These are phyloP conservation scores for Chaetomium fimeti DNA, from an alignment of 495 filamentous ascomycete genomes.

Conservation along the genomic window DNA sequence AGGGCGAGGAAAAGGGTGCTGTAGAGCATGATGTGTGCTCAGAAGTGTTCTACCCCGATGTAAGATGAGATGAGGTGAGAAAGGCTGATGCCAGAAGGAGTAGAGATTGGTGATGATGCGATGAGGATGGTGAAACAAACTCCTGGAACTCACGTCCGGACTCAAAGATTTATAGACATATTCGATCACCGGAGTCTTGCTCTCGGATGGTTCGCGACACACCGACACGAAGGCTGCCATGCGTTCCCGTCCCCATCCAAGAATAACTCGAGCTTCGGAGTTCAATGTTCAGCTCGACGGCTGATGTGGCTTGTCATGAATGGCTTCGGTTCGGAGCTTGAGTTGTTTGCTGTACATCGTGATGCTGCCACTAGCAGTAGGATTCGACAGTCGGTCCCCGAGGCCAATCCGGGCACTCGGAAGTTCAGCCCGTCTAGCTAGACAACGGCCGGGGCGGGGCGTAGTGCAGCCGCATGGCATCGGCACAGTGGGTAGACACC, in stretches of 20 bases:
- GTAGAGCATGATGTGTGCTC: slow-evolving; percentile 13
- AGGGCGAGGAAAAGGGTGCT: slow-evolving; percentile 17
- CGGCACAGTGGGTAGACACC: neutral
- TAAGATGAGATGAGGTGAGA: neutral
- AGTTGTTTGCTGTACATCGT: neutral
- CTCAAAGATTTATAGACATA: neutral
- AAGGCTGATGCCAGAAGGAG: neutral
- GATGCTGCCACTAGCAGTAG: neutral
- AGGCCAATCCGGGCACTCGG: neutral
- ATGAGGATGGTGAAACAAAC: neutral
- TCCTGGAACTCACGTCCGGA: neutral
- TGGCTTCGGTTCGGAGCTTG: slow-evolving; percentile 1
- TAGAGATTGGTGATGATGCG: neutral
- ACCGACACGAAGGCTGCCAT: neutral
- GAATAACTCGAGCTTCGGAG: neutral
- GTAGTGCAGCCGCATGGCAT: slow-evolving; percentile 4
- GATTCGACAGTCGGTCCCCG: neutral
- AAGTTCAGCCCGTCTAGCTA: neutral
- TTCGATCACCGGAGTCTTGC: neutral
- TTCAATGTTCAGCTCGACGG: neutral
- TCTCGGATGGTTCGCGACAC: neutral
- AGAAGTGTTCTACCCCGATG: neutral
- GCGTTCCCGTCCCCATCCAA: neutral
- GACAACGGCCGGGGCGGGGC: neutral
- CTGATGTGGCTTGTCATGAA: slow-evolving; percentile 8